phyloP scores from a whole-genome alignment of 148 eudicot species.

The Rhododendron henanense region DNA sequence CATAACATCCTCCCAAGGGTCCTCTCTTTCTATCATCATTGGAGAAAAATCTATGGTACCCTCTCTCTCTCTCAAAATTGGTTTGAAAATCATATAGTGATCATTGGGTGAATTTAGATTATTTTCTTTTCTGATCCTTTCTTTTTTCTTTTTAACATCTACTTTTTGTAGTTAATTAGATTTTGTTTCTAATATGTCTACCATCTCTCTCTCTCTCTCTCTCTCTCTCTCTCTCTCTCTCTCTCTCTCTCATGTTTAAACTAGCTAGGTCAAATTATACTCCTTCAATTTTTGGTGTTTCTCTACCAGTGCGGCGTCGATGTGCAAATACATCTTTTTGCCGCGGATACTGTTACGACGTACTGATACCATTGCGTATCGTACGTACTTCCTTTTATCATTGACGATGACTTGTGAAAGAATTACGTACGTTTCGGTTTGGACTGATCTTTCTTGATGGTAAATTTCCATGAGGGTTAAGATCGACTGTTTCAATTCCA shows the following conservation, averaged over 20 bases:
- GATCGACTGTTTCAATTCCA: too few species aligned
- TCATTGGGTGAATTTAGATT: neutral
- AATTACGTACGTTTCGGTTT: neutral
- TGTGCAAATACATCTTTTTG: too few species aligned
- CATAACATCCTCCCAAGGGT: conserved; percentile 96
- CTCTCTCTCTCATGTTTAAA: too few species aligned
- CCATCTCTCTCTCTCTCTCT: neutral
- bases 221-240: neutral
- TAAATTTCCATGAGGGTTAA: too few species aligned
- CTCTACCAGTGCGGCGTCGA: neutral
- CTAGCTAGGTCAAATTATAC: too few species aligned
- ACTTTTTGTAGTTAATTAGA: neutral
- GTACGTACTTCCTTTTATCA: neutral
- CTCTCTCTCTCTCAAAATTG: conserved; percentile 6
- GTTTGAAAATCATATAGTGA: neutral
- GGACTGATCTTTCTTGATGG: neutral
- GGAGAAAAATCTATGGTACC: conserved; percentile 81
- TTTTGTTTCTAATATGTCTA: neutral
- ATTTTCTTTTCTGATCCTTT: neutral
- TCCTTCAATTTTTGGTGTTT: neutral
- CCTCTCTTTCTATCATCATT: conserved; percentile 95
- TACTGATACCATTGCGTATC: neutral
- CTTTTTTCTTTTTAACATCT: neutral
- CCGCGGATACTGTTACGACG: neutral
- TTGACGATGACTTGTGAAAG: neutral